A percentile compares a stretch with the other conserved stretches of the same genome.
phyloP scores from a whole-genome alignment of 2,329 filamentous ascomycete species.

The Stagonosporopsis tanaceti region DNA sequence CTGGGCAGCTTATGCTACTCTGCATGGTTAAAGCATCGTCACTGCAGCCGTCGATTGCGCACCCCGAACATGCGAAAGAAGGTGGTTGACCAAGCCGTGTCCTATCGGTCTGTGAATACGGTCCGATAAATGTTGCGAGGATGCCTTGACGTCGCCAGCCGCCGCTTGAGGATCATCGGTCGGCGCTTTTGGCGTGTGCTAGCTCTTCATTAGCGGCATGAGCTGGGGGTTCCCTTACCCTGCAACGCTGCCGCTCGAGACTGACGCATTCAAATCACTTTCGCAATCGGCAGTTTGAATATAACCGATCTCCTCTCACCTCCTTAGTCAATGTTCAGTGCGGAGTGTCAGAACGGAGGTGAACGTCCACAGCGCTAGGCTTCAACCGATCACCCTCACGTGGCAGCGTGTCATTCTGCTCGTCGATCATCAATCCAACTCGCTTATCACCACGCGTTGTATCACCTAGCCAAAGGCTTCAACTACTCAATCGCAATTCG shows the following conservation, averaged over 20 bases:
- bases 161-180: not conserved
- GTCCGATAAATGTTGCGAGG: slow-evolving; percentile 1
- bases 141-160: not conserved
- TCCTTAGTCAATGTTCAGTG: not conserved
- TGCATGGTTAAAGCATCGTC: too few species aligned
- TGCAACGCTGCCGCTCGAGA: not conserved
- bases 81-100: not conserved
- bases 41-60: not conserved
- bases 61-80: not conserved
- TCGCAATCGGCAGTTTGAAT: not conserved
- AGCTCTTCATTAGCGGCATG: slow-evolving; percentile 9
- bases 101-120: not conserved
- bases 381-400: slow-evolving; percentile 13
- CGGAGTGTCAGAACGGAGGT: not conserved
- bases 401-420: slow-evolving; percentile 17
- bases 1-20: not conserved
- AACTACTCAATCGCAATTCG: slow-evolving; percentile 3
- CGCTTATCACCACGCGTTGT: slow-evolving; percentile 22
- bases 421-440: slow-evolving; percentile 19
- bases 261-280: not conserved
- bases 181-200: slow-evolving; percentile 10
- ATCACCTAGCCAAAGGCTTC: slow-evolving; percentile 11
- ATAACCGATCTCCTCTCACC: not conserved
- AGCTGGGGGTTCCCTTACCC: not conserved
- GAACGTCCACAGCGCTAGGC: slow-evolving; percentile 11